Evolutionary conservation across 2,329 filamentous ascomycete genomes (phyloP).

Genomic region (Plenodomus tracheiphilus): DNA sequence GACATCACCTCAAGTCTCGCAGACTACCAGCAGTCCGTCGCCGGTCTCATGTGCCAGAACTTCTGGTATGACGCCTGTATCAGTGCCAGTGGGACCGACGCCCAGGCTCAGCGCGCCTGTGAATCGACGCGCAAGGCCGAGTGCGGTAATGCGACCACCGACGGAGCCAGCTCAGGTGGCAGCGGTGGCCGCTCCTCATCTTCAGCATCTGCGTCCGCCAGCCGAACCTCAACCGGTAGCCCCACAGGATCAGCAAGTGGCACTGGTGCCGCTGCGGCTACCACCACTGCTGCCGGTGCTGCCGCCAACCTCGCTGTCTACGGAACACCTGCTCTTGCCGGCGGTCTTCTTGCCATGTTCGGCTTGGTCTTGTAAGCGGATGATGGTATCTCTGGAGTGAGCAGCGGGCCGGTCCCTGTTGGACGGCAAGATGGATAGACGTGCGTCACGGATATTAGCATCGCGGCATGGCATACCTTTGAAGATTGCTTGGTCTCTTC

Average conservation of each 20-base stretch:
- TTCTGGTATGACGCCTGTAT: conserved; percentile 52
- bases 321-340: conserved; percentile 56
- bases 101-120: conserved; percentile 51
- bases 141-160: conserved; percentile 57
- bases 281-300: conserved; percentile 43
- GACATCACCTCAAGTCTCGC: conserved; percentile 49
- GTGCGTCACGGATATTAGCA: conserved; percentile 19
- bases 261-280: conserved; percentile 20
- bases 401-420: conserved; percentile 33
- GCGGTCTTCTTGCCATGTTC: conserved; percentile 59
- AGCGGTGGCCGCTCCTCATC: conserved; percentile 12
- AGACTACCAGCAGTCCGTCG: conserved; percentile 61
- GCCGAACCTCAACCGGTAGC: conserved; percentile 26
- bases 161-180: conserved; percentile 14
- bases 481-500: conserved; percentile 18
- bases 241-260: conserved; percentile 34
- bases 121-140: conserved; percentile 39
- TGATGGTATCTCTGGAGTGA: conserved; percentile 1
- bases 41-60: conserved; percentile 61
- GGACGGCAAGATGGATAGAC: conserved; percentile 29
- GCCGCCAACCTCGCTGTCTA: conserved; percentile 51
- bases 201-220: conserved; percentile 32
- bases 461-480: conserved; percentile 13
- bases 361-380: conserved; percentile 59
- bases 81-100: conserved; percentile 43